These are phyloP conservation scores for Nicotiana otophora DNA, from an alignment of 257 asterid genomes.

Conservation along the genomic window DNA sequence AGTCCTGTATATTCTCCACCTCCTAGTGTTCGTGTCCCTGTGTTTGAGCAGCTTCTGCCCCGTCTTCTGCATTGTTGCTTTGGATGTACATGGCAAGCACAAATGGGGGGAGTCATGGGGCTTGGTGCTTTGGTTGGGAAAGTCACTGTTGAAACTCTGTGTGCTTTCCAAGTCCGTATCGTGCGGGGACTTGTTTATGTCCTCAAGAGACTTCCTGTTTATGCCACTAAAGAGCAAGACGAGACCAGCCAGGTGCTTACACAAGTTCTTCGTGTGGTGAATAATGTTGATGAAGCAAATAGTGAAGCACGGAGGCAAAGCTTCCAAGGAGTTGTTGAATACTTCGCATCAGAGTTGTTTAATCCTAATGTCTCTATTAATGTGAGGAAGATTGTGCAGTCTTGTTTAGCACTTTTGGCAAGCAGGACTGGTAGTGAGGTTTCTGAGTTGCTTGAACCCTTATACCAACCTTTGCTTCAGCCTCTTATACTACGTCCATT, in stretches of 20 bases:
- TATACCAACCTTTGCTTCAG: constrained; percentile 89
- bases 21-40: constrained; percentile 87
- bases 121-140: constrained; percentile 96
- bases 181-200: constrained; percentile 90
- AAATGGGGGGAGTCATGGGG: constrained; percentile 97
- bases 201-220: constrained; percentile 90
- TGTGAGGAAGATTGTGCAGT: constrained; percentile 91
- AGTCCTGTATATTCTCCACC: constrained; percentile 98
- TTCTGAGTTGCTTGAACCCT: constrained; percentile 94
- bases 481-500: constrained; percentile 88
- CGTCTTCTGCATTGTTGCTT: constrained; percentile 92
- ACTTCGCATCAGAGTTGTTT: constrained; percentile 84
- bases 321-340: constrained; percentile 93
- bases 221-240: constrained; percentile 93
- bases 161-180: constrained; percentile 78
- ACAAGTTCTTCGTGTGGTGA: constrained; percentile 95
- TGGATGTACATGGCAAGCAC: constrained; percentile 96
- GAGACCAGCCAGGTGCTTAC: constrained; percentile 97
- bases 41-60: constrained; percentile 96
- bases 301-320: constrained; percentile 92
- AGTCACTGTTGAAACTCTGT: constrained; percentile 84
- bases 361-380: constrained; percentile 82
- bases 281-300: constrained; percentile 94
- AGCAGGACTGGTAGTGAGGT: constrained; percentile 99
- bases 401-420: constrained; percentile 96